Percentiles rank a stretch among this genome's conserved stretches.
Conservation (phyloP, 495 filamentous ascomycete species). For the Penicillium ochrochloron region DNA sequence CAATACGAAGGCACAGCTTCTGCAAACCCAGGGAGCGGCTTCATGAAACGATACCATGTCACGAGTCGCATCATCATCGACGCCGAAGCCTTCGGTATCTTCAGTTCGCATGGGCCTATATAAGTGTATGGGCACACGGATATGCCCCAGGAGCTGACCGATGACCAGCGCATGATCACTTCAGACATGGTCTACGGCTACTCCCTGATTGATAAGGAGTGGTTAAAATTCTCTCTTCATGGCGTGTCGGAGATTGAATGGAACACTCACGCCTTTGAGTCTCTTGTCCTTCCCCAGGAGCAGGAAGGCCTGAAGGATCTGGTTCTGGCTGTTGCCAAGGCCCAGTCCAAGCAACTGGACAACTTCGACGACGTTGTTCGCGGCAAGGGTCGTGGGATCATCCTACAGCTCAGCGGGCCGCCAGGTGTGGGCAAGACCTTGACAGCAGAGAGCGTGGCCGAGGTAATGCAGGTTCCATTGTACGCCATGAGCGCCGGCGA, state of each 20-base stretch:
- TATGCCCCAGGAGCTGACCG: constrained; percentile 14
- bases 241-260: constrained; percentile 50
- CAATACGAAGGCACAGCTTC: constrained; percentile 58
- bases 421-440: constrained; percentile 51
- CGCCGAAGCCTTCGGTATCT: constrained; percentile 42
- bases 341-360: constrained; percentile 33
- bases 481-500: constrained; percentile 58
- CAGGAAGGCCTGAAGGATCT: constrained; percentile 35
- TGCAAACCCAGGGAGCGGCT: constrained; percentile 28
- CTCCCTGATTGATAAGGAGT: constrained; percentile 43
- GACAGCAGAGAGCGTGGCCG: constrained; percentile 45
- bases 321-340: constrained; percentile 38
- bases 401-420: constrained; percentile 46
- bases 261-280: constrained; percentile 58
- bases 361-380: constrained; percentile 37
- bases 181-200: constrained; percentile 32
- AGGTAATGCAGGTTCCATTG: constrained; percentile 36
- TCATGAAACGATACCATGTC: constrained; percentile 50
- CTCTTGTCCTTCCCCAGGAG: constrained; percentile 50
- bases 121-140: constrained; percentile 17
- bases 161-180: constrained; percentile 26
- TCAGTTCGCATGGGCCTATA: constrained; percentile 40
- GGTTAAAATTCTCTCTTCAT: constrained; percentile 47
- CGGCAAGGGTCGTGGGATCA: constrained; percentile 43
- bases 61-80: constrained; percentile 62